phyloP scores from a whole-genome alignment of 78 protist species.

The Speleostelium caveatum region DNA sequence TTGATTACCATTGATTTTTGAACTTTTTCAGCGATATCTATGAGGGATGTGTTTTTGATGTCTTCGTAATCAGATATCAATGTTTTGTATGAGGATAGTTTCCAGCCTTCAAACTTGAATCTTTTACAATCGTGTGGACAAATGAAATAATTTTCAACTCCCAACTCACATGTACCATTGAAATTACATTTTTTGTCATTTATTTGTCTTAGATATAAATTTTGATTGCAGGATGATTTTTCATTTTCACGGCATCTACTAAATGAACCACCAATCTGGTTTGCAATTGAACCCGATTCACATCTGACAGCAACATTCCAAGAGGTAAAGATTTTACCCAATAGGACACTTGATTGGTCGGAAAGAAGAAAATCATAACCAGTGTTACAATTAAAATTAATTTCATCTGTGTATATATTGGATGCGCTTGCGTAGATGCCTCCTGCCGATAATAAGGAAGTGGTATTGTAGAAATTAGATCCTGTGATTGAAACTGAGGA shows the following conservation, averaged over 20 bases:
- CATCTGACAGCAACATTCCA: background rate
- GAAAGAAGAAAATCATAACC: background rate
- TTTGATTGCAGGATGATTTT: background rate
- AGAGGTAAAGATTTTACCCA: too few species aligned
- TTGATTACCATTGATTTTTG: background rate
- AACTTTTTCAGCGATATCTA: background rate
- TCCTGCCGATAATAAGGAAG: background rate
- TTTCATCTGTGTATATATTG: background rate
- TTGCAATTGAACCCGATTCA: background rate
- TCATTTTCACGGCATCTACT: background rate
- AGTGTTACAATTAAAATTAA: background rate
- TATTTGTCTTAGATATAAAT: too few species aligned
- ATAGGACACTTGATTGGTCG: background rate
- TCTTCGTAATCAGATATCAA: background rate
- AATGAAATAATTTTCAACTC: background rate
- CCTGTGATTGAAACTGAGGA: too few species aligned
- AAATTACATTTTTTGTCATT: background rate
- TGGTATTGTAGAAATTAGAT: background rate
- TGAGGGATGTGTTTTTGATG: background rate
- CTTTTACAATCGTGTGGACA: background rate
- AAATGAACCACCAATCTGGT: background rate
- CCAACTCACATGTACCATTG: background rate
- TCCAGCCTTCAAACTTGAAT: background rate
- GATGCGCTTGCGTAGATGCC: background rate
- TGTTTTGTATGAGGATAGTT: too few species aligned